Evolutionary conservation across 139 green algal genomes (phyloP), one percentile per base, ranked within the genome.

Genomic region (Zygnema circumcarinatum): DNA sequence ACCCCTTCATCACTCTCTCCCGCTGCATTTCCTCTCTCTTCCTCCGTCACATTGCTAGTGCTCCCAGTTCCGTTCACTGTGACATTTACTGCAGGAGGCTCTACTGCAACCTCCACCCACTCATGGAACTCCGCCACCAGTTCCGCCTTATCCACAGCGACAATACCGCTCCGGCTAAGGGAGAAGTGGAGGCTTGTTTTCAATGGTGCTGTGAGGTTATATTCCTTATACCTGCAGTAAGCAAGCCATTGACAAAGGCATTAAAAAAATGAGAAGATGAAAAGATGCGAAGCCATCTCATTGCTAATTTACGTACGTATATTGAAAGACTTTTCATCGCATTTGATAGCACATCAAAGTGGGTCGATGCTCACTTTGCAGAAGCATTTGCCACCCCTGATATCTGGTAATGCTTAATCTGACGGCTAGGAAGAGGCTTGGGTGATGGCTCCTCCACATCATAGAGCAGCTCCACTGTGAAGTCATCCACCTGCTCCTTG

Each of bases 131-230:
- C 85, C 47, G 84, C 85, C 0, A 90, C 85, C 11, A 81, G 7
- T 53, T 90, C 85, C 31, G 67, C 85, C 79, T 90, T 90, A 22
- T 90, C 85, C 42, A 90, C 68, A n/a, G 21, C 36, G 11, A 81
- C 78, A 1, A 88, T 38, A 35, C 80, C 85, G 38, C 47, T 88
- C 42, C 85, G 85, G 29, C 35, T 89, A 0, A 90, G 79, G 38
- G 62, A 38, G 47, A 90, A 90, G 85, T 90, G 85, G 21, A 90
- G 38, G 1, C 29, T 88, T 29, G 76, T 79, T 62, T 81, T 89
- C 74, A 89, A 36, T 1, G 84, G 84, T 21, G 73, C 40, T 21
- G 84, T 88, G 16, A 86, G 84, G 76, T 89, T 89, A 33, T 89
- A 89, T 16, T 42, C n/a, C 25, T 40, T 54, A 72, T 89, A 89